Conservation (phyloP, 441 rosid genomes). For the Capsella rubella region DNA sequence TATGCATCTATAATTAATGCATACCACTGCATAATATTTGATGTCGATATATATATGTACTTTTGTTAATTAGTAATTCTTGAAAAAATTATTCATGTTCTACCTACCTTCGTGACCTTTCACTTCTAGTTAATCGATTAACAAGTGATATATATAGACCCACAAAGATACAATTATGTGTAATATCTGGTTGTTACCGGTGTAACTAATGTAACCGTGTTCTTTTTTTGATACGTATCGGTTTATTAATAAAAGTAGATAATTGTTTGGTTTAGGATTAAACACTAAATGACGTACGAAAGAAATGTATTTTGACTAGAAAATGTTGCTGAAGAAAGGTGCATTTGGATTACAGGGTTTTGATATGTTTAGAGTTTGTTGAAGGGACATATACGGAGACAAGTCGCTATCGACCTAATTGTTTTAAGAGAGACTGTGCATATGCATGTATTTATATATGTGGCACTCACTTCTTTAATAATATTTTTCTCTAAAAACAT, state of each 20-base stretch:
- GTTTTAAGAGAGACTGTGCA: conserved; percentile 27
- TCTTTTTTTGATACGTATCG: background rate
- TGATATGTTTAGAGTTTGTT: conserved; percentile 44
- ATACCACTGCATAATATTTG: no score
- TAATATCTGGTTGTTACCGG: background rate
- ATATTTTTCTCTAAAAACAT: background rate
- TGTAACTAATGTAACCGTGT: conserved; percentile 25
- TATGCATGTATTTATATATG: conserved; percentile 35
- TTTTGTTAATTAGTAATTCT: background rate
- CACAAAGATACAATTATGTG: background rate
- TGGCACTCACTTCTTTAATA: conserved; percentile 15
- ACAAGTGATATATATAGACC: background rate
- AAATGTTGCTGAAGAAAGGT: conserved; percentile 37
- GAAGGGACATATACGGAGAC: conserved; percentile 44
- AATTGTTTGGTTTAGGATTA: background rate
- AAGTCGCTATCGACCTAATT: conserved; percentile 38
- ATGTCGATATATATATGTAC: background rate
- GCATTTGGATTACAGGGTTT: conserved; percentile 26
- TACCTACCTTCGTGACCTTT: background rate
- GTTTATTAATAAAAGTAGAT: background rate
- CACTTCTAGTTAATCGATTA: background rate
- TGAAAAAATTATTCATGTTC: background rate
- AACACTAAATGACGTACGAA: conserved; percentile 14
- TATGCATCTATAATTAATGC: no score
- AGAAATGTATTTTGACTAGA: conserved; percentile 1